These are phyloP conservation scores for Candida sphagnicola DNA, from an alignment of 805 yeast genomes.

Conservation along the genomic window DNA sequence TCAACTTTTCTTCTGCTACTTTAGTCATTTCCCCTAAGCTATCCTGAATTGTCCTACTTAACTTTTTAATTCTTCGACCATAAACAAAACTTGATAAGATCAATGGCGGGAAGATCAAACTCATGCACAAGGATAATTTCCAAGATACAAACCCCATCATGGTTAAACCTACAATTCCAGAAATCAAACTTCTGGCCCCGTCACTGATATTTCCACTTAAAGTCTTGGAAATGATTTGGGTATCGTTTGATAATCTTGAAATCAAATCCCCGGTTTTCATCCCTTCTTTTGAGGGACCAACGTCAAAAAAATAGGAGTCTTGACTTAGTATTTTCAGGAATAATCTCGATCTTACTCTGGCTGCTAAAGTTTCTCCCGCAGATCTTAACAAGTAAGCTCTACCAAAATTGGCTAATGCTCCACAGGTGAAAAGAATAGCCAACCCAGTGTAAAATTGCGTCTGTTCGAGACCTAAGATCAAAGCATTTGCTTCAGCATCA, in stretches of 20 bases:
- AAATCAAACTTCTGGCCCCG: constrained; percentile 79
- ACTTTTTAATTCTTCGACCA: constrained; percentile 70
- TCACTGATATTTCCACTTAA: constrained; percentile 87
- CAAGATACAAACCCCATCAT: constrained; percentile 90
- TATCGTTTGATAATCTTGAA: constrained; percentile 82
- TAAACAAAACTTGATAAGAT: constrained; percentile 75
- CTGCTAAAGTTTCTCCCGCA: constrained; percentile 85
- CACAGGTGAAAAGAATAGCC: constrained; percentile 60
- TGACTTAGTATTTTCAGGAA: constrained; percentile 75
- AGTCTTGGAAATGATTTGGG: constrained; percentile 81
- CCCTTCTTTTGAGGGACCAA: constrained; percentile 47
- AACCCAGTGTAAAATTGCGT: constrained; percentile 61
- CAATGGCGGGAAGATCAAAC: constrained; percentile 78
- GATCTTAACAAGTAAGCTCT: constrained; percentile 71
- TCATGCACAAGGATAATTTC: constrained; percentile 78
- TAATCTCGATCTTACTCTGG: constrained; percentile 73
- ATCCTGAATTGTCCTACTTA: constrained; percentile 76
- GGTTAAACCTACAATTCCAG: constrained; percentile 80
- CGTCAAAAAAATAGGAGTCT: constrained; percentile 86
- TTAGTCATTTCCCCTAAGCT: constrained; percentile 83
- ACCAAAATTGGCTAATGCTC: constrained; percentile 77
- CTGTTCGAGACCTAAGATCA: constrained; percentile 54
- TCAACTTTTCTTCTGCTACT: constrained; percentile 87
- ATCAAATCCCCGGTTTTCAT: constrained; percentile 87
- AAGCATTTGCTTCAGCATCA: constrained; percentile 3